Percentiles rank a stretch among this genome's conserved stretches.
phyloP scores from a whole-genome alignment of 2,329 filamentous ascomycete genomes.

The Rosellinia necatrix region DNA sequence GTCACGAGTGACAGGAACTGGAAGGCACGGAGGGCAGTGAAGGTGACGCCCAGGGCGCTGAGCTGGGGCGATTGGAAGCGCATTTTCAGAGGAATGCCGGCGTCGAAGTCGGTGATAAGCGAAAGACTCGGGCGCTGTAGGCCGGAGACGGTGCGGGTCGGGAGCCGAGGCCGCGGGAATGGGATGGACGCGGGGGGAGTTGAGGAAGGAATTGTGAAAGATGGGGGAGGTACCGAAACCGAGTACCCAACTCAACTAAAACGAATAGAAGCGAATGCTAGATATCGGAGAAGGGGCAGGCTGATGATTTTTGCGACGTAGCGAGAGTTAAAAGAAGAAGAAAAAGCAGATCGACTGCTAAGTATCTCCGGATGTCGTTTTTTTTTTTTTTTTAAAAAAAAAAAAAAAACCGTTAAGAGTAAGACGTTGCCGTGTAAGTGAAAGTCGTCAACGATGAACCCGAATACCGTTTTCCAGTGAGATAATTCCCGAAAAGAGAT shows the following conservation, averaged over 20 bases:
- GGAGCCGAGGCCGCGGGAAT: constrained; percentile 49
- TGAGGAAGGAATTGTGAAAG: constrained; percentile 41
- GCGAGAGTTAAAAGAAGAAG: constrained; percentile 15
- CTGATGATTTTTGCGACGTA: not conserved
- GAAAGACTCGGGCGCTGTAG: constrained; percentile 47
- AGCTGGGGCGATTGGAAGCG: constrained; percentile 54
- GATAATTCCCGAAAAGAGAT: constrained; percentile 28
- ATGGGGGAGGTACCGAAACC: constrained; percentile 33
- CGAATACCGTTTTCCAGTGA: constrained; percentile 30
- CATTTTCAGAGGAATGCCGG: constrained; percentile 47
- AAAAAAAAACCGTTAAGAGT: constrained; percentile 15
- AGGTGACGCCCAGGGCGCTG: constrained; percentile 78
- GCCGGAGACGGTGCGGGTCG: constrained; percentile 45
- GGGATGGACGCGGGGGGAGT: constrained; percentile 43
- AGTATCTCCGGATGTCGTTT: constrained; percentile 14
- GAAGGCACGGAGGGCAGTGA: constrained; percentile 72
- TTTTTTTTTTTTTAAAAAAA: too few relatives aligned
- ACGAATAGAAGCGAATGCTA: constrained; percentile 20
- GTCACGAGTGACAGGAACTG: constrained; percentile 74
- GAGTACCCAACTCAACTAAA: constrained; percentile 18
- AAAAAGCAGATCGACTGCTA: constrained; percentile 25
- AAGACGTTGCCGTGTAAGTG: constrained; percentile 26
- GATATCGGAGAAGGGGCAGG: not conserved
- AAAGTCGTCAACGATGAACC: constrained; percentile 30
- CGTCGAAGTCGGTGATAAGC: constrained; percentile 45